Evolutionary conservation across 2,329 filamentous ascomycete species (phyloP).

Genomic region (Pseudonectria foliicola): DNA sequence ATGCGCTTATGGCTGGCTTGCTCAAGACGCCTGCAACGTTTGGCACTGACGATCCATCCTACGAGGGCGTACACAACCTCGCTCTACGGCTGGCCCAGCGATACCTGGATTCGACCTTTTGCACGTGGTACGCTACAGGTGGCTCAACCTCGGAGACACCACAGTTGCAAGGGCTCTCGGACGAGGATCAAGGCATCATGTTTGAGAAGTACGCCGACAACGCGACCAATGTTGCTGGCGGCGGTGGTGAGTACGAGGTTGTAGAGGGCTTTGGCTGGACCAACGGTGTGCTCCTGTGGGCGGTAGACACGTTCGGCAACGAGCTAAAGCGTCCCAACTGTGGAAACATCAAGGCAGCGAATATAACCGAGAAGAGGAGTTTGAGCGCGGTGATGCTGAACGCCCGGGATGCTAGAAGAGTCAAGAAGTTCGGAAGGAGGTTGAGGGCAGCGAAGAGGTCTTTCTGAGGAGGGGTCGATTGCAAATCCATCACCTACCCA

Average conservation of each 20-base stretch:
- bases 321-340: constrained; percentile 49
- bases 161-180: constrained; percentile 39
- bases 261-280: constrained; percentile 67
- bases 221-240: constrained; percentile 51
- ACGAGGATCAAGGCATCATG: constrained; percentile 49
- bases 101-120: constrained; percentile 61
- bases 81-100: constrained; percentile 55
- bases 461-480: constrained; percentile 3
- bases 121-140: constrained; percentile 62
- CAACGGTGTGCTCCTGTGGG: constrained; percentile 62
- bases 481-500: constrained; percentile 1
- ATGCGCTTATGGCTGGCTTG: constrained; percentile 56
- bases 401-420: constrained; percentile 37
- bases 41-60: constrained; percentile 45
- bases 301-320: constrained; percentile 53
- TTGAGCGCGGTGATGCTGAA: constrained; percentile 40
- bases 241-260: constrained; percentile 62
- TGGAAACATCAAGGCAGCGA: constrained; percentile 39
- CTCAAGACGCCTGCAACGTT: constrained; percentile 52
- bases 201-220: constrained; percentile 64
- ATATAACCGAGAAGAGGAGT: constrained; percentile 27
- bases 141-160: constrained; percentile 49
- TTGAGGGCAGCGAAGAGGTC: constrained; percentile 10
- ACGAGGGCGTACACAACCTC: constrained; percentile 45
- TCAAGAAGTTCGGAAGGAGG: constrained; percentile 38